Evolutionary conservation across 768 basidiomycete genomes (phyloP).

Genomic region (Amanita polypyramis): DNA sequence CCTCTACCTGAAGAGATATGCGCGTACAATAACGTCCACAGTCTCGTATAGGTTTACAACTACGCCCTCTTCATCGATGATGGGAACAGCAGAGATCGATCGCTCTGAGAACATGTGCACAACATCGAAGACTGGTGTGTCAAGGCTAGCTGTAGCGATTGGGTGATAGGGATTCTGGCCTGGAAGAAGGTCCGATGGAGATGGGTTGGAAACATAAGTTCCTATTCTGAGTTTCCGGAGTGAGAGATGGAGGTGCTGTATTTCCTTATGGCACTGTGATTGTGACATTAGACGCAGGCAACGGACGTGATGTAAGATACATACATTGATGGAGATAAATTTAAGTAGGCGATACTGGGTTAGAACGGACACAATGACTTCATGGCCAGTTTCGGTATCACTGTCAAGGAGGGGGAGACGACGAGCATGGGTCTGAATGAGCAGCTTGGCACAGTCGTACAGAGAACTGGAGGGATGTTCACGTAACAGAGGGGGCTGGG

Average conservation of each 20-base stretch:
- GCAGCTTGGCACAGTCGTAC: constrained; percentile 79
- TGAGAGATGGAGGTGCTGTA: constrained; percentile 68
- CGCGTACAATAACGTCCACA: constrained; percentile 91
- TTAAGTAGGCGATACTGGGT: constrained; percentile 98
- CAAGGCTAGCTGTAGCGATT: constrained; percentile 82
- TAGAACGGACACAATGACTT: constrained; percentile 90
- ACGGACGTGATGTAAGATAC: constrained; percentile 14
- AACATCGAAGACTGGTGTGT: constrained; percentile 93
- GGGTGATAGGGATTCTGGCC: constrained; percentile 74
- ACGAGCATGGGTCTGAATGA: constrained; percentile 93
- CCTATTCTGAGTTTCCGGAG: constrained; percentile 87
- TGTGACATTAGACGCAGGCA: constrained; percentile 5
- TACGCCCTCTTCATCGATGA: constrained; percentile 84
- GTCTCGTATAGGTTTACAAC: constrained; percentile 98
- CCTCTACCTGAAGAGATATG: background rate
- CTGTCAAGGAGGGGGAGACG: constrained; percentile 88
- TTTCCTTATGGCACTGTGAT: constrained; percentile 73
- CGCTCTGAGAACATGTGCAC: constrained; percentile 98
- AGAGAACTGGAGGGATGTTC: constrained; percentile 85
- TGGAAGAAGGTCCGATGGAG: constrained; percentile 33
- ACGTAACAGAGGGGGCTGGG: constrained; percentile 78
- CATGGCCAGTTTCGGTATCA: constrained; percentile 89
- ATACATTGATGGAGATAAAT: constrained; percentile 94
- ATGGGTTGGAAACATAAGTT: constrained; percentile 66
- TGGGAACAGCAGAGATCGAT: constrained; percentile 94